Conservation (phyloP, 306 rosid genomes). For the Trichosanthes cucumerina region DNA sequence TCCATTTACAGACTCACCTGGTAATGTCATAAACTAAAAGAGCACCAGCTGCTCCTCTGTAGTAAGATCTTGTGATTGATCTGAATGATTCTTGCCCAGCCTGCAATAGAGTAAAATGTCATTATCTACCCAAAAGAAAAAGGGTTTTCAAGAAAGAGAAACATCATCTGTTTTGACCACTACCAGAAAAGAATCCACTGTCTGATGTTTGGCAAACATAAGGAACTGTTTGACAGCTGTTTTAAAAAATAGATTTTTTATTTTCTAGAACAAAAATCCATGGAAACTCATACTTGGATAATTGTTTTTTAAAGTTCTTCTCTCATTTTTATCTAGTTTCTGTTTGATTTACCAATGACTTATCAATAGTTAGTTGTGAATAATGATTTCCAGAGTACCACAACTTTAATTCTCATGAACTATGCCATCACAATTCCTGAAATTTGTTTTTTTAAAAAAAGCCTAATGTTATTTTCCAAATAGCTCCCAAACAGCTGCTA, state of each 20-base stretch:
- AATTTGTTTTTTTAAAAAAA: neutral
- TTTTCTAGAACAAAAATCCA: neutral
- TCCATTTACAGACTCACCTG: conserved; percentile 39
- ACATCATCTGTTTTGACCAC: neutral
- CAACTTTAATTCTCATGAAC: neutral
- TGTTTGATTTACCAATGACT: neutral
- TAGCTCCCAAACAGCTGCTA: neutral
- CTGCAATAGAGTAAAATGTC: conserved; percentile 33
- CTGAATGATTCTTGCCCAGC: conserved; percentile 99
- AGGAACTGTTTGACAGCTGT: neutral
- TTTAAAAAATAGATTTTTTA: neutral
- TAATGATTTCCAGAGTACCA: neutral
- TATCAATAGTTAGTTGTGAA: neutral
- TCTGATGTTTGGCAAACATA: conserved; percentile 1
- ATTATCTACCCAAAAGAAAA: neutral
- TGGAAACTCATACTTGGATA: neutral
- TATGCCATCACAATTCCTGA: neutral
- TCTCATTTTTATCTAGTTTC: neutral
- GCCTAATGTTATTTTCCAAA: neutral
- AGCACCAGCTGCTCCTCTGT: conserved; percentile 97
- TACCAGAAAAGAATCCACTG: neutral
- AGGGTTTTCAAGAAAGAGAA: neutral
- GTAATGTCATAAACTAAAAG: conserved; percentile 95
- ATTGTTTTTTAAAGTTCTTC: neutral
- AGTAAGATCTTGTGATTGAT: conserved; percentile 93